A percentile compares a stretch with the other conserved stretches of the same genome.
These are phyloP conservation scores for Bidens hawaiensis DNA, from an alignment of 140 eudicot species.

Conservation along the genomic window DNA sequence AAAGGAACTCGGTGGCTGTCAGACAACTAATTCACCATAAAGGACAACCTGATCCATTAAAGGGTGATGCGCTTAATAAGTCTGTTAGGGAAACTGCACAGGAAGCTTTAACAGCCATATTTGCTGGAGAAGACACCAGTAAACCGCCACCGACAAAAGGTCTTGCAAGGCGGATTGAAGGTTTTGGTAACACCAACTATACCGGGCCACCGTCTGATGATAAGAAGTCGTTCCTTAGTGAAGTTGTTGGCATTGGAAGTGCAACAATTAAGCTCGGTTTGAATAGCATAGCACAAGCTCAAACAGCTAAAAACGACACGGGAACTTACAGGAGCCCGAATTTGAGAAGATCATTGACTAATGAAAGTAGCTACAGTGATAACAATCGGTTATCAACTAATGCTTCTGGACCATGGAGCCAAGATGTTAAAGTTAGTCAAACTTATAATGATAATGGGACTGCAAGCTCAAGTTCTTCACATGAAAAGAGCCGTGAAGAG, in stretches of 20 bases:
- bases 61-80: constrained; percentile 91
- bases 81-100: constrained; percentile 91
- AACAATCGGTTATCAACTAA: constrained; percentile 39
- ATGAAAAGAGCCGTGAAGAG: constrained; percentile 77
- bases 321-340: constrained; percentile 82
- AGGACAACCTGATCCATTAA: constrained; percentile 87
- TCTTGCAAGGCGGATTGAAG: constrained; percentile 71
- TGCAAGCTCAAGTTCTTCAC: constrained; percentile 40
- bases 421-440: constrained; percentile 41
- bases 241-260: constrained; percentile 88
- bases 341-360: constrained; percentile 74
- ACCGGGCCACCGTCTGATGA: constrained; percentile 56
- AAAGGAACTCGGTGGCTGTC: constrained; percentile 86
- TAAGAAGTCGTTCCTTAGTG: constrained; percentile 68
- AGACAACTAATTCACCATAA: constrained; percentile 86
- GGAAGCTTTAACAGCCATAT: constrained; percentile 84
- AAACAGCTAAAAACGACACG: constrained; percentile 41
- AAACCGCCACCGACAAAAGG: constrained; percentile 62
- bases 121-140: constrained; percentile 74
- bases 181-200: constrained; percentile 83
- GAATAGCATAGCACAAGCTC: constrained; percentile 56
- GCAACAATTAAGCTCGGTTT: constrained; percentile 80
- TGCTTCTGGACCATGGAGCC: constrained; percentile 60
- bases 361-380: constrained; percentile 48
- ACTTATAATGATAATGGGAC: constrained; percentile 37